phyloP scores from a whole-genome alignment of 306 rosid species.

The Vigna angularis region DNA sequence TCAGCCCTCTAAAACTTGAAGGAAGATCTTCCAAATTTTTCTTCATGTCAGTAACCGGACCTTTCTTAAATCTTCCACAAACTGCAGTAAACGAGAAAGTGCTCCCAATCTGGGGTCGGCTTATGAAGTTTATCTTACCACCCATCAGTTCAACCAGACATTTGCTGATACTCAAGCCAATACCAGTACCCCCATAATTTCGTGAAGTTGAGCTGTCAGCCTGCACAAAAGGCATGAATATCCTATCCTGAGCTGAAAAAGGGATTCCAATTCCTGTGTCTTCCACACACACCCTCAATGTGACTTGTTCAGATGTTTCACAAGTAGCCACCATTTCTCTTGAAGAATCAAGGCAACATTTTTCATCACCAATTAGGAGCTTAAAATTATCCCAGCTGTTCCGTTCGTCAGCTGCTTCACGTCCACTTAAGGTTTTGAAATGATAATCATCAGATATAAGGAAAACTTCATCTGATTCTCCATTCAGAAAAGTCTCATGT shows the following conservation, averaged over 20 bases:
- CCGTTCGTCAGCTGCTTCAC: conserved; percentile 82
- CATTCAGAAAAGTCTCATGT: conserved; percentile 54
- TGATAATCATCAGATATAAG: conserved; percentile 50
- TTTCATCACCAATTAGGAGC: conserved; percentile 63
- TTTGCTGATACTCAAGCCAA: conserved; percentile 93
- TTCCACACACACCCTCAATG: conserved; percentile 81
- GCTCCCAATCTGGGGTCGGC: conserved; percentile 82
- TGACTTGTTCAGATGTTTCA: conserved; percentile 61
- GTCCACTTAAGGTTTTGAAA: conserved; percentile 79
- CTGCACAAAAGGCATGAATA: conserved; percentile 94
- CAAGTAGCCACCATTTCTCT: conserved; percentile 30
- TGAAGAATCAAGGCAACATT: conserved; percentile 52
- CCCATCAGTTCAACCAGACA: conserved; percentile 94
- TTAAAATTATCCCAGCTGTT: conserved; percentile 79
- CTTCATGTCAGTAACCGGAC: conserved; percentile 48
- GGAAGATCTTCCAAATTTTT: conserved; percentile 79
- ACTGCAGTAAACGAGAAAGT: conserved; percentile 82
- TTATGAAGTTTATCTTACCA: conserved; percentile 77
- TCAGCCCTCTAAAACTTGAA: conserved; percentile 72
- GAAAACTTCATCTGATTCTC: conserved; percentile 59
- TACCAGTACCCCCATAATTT: conserved; percentile 93
- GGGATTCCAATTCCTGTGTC: conserved; percentile 97
- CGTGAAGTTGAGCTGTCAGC: conserved; percentile 96
- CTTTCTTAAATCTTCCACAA: conserved; percentile 65
- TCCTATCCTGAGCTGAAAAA: conserved; percentile 71